Conservation (phyloP, 2,329 filamentous ascomycete species). For the Pseudopyricularia javanii region DNA sequence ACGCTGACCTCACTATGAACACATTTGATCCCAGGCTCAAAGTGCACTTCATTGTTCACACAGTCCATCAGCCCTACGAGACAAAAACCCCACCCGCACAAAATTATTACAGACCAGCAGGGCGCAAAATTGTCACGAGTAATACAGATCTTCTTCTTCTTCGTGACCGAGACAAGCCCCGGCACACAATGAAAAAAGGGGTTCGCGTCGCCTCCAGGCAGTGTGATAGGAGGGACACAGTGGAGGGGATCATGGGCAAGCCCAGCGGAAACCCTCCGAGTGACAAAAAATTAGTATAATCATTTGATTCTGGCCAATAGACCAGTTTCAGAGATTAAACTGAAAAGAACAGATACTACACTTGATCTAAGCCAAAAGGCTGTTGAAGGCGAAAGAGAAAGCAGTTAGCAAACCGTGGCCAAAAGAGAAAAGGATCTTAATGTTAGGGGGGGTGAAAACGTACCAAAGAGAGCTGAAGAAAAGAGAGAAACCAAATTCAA, state of each 20-base stretch:
- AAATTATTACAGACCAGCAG: no score
- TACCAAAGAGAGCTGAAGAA: neutral
- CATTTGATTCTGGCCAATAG: slow-evolving; percentile 54
- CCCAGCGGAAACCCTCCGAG: slow-evolving; percentile 44
- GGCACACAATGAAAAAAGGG: slow-evolving; percentile 44
- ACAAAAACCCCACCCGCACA: neutral
- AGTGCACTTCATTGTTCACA: no score
- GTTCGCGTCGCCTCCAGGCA: slow-evolving; percentile 59
- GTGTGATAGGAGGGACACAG: slow-evolving; percentile 67
- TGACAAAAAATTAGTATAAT: slow-evolving; percentile 74
- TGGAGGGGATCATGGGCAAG: slow-evolving; percentile 54
- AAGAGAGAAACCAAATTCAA: neutral
- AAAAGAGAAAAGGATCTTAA: neutral
- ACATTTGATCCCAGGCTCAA: no score
- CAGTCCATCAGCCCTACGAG: neutral
- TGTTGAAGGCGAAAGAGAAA: slow-evolving; percentile 38
- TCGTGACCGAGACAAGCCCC: slow-evolving; percentile 39
- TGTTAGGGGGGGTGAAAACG: slow-evolving; percentile 1
- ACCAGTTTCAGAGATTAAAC: slow-evolving; percentile 86
- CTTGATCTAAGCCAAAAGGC: slow-evolving; percentile 70
- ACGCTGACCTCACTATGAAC: neutral
- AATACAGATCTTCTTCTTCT: no score
- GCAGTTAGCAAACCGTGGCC: slow-evolving; percentile 6
- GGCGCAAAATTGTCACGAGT: no score
- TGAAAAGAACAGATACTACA: slow-evolving; percentile 95